Percentiles rank a stretch among this genome's conserved stretches.
These are phyloP conservation scores for Sisymbrium altissimum DNA, from an alignment of 345 rosid species.

Conservation along the genomic window DNA sequence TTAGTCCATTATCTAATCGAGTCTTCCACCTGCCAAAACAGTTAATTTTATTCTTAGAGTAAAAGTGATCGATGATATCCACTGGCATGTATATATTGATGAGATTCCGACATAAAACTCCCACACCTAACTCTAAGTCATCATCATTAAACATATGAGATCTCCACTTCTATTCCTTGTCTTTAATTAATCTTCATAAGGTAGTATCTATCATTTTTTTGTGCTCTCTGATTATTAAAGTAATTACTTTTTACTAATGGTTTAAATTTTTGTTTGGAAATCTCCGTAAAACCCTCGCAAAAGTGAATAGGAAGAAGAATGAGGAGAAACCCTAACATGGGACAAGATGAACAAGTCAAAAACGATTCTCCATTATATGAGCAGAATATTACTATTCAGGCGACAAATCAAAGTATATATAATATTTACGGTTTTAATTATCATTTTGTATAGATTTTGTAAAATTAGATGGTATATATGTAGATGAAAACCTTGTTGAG, in stretches of 20 bases:
- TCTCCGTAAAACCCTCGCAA: not conserved
- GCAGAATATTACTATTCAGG: not conserved
- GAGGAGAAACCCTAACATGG: slow-evolving; percentile 21
- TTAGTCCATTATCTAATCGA: not conserved
- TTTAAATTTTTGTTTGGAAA: not conserved
- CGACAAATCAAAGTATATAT: slow-evolving; percentile 31
- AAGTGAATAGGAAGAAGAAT: not conserved
- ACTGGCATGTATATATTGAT: slow-evolving; percentile 19
- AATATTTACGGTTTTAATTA: not conserved
- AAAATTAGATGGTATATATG: not conserved
- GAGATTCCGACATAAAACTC: slow-evolving; percentile 12
- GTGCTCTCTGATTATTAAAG: not conserved
- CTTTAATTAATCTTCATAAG: not conserved
- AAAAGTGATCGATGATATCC: not conserved
- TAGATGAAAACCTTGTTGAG: slow-evolving; percentile 38
- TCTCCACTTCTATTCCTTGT: not conserved
- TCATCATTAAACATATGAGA: not conserved
- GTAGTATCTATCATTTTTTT: not conserved
- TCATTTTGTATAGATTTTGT: not conserved
- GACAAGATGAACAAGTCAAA: slow-evolving; percentile 15
- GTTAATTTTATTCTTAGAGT: slow-evolving; percentile 23
- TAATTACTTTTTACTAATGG: not conserved
- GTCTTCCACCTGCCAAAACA: slow-evolving; percentile 24
- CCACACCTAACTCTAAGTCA: slow-evolving; percentile 24
- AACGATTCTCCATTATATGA: slow-evolving; percentile 16